These are phyloP conservation scores for Tetracladium marchalianum DNA, from an alignment of 495 filamentous ascomycete genomes.

Conservation along the genomic window DNA sequence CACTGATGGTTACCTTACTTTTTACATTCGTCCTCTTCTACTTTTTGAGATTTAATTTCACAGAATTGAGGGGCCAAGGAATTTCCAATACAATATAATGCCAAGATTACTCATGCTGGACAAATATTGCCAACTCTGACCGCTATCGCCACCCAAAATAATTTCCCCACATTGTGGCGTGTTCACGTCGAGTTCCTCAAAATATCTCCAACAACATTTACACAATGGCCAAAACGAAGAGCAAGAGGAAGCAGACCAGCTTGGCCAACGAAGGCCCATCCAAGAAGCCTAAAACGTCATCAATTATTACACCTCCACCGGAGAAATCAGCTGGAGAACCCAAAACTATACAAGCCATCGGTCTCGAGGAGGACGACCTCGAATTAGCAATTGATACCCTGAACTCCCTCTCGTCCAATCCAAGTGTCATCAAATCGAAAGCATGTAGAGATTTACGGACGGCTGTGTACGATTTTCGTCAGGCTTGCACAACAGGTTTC, in stretches of 20 bases:
- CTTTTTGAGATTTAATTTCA: neutral
- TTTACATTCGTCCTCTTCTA: too few relatives aligned
- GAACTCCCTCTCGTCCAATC: constrained; percentile 27
- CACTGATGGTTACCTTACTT: too few relatives aligned
- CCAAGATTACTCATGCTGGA: too few relatives aligned
- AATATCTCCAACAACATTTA: neutral
- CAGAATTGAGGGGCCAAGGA: too few relatives aligned
- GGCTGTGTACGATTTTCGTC: constrained; percentile 35
- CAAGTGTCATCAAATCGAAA: constrained; percentile 33
- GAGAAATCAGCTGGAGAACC: constrained; percentile 20
- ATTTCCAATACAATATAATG: too few relatives aligned
- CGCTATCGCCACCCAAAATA: too few relatives aligned
- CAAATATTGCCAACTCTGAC: too few relatives aligned
- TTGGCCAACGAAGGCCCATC: constrained; percentile 10
- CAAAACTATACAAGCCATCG: constrained; percentile 24
- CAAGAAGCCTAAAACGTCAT: constrained; percentile 23
- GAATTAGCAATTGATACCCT: constrained; percentile 36
- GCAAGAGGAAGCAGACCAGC: constrained; percentile 20
- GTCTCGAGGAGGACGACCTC: constrained; percentile 31
- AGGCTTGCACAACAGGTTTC: constrained; percentile 33
- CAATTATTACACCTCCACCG: constrained; percentile 23
- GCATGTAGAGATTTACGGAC: constrained; percentile 34
- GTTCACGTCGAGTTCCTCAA: neutral
- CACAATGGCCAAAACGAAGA: constrained; percentile 22
- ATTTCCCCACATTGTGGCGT: too few relatives aligned